Evolutionary conservation across 345 rosid species (phyloP).

Genomic region (Bruguiera parviflora): DNA sequence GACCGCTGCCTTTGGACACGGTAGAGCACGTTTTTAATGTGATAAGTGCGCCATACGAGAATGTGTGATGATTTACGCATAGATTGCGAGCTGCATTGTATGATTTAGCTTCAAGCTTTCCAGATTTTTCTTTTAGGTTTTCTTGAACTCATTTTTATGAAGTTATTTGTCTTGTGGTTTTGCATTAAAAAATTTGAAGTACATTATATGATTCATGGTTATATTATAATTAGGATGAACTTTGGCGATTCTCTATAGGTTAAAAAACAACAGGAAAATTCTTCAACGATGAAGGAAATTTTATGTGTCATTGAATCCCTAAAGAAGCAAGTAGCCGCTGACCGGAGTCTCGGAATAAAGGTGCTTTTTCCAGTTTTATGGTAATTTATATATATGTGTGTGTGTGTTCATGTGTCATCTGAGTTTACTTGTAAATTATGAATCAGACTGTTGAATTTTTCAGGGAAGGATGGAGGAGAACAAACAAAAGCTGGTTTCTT

Average conservation of each 20-base stretch:
- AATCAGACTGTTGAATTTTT: slow-evolving; percentile 6
- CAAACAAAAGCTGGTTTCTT: slow-evolving; percentile 48
- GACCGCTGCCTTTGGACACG: not conserved
- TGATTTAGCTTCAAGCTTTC: not conserved
- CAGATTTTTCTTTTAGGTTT: not conserved
- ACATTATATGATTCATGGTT: too few species aligned
- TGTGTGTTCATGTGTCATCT: too few species aligned
- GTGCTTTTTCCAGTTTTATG: slow-evolving; percentile 27
- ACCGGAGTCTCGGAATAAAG: slow-evolving; percentile 57
- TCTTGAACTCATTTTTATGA: not conserved
- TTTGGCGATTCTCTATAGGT: not conserved
- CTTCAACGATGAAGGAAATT: slow-evolving; percentile 40
- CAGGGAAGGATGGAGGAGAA: slow-evolving; percentile 87
- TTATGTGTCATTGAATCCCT: slow-evolving; percentile 53
- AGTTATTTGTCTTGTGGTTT: not conserved
- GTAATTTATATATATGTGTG: not conserved
- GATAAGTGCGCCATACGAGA: not conserved
- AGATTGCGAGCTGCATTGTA: slow-evolving; percentile 3
- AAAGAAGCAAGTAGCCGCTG: slow-evolving; percentile 63
- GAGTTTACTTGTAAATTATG: not conserved
- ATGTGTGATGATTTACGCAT: not conserved
- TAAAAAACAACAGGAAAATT: slow-evolving; percentile 11
- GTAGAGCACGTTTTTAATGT: not conserved
- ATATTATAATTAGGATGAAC: not conserved
- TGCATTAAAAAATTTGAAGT: not conserved